These are phyloP conservation scores for Zygotorulaspora chibaensis DNA, from an alignment of 805 yeast genomes.

Conservation along the genomic window DNA sequence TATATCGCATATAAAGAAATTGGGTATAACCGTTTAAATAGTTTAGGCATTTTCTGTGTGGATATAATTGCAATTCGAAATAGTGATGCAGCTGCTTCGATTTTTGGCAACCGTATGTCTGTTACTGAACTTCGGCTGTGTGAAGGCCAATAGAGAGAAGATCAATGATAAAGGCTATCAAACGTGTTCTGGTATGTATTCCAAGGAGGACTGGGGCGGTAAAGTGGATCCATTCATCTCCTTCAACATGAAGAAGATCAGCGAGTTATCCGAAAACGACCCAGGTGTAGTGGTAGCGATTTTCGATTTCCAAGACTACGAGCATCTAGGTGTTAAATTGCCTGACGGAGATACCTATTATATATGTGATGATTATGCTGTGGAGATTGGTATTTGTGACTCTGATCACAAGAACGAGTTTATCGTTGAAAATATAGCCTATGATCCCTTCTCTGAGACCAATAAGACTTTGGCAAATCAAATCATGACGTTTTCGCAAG, in stretches of 20 bases:
- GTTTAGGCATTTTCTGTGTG: too few relatives aligned
- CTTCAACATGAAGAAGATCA: slow-evolving; percentile 39
- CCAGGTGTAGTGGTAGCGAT: slow-evolving; percentile 60
- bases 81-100: slow-evolving; percentile 8
- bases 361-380: slow-evolving; percentile 70
- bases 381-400: slow-evolving; percentile 53
- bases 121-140: slow-evolving; percentile 11
- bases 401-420: slow-evolving; percentile 55
- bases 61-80: not conserved
- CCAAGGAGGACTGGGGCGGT: slow-evolving; percentile 86
- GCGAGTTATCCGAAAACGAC: slow-evolving; percentile 31
- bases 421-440: slow-evolving; percentile 45
- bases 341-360: slow-evolving; percentile 48
- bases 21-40: too few relatives aligned
- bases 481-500: slow-evolving; percentile 53
- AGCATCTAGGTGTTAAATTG: slow-evolving; percentile 53
- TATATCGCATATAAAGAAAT: too few relatives aligned
- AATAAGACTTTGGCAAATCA: slow-evolving; percentile 52
- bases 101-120: slow-evolving; percentile 3
- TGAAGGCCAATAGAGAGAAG: slow-evolving; percentile 40
- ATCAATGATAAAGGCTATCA: slow-evolving; percentile 54
- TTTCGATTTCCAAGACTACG: slow-evolving; percentile 79
- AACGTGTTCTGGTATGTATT: slow-evolving; percentile 86
- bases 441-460: slow-evolving; percentile 44
- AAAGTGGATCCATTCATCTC: slow-evolving; percentile 56